A percentile compares a stretch with the other conserved stretches of the same genome.
phyloP scores from a whole-genome alignment of 169 alveolate genomes.

The Plasmodium sp. region DNA sequence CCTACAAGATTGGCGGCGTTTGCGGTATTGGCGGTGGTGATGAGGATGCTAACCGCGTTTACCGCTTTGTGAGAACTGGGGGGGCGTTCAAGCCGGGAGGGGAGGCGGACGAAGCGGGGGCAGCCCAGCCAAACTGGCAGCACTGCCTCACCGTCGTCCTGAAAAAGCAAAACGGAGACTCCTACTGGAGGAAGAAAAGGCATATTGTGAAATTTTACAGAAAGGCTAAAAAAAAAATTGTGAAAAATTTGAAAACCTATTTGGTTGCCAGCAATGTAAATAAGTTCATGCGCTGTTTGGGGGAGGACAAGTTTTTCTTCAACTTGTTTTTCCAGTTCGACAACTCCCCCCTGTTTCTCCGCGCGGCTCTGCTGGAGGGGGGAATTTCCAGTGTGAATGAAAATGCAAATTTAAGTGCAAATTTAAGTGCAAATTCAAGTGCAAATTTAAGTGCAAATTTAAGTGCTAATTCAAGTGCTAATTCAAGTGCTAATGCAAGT shows the following conservation, averaged over 20 bases:
- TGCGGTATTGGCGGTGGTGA: background rate
- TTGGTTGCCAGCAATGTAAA: conserved; percentile 3
- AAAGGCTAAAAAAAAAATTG: conserved; percentile 9
- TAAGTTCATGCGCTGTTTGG: conserved; percentile 4
- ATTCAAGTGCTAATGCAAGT: too few relatives aligned
- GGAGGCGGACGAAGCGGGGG: background rate
- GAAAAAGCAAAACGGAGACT: background rate
- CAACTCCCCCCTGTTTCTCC: conserved; percentile 48
- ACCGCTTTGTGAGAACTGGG: background rate
- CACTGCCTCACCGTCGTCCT: background rate
- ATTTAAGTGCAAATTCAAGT: too few relatives aligned
- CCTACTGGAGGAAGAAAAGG: conserved; percentile 23
- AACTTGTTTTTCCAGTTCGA: conserved; percentile 11
- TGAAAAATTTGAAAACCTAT: conserved; percentile 4
- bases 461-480: too few relatives aligned
- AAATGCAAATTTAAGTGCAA: too few relatives aligned
- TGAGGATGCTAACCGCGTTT: background rate
- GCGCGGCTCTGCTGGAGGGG: background rate
- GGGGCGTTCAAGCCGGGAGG: background rate
- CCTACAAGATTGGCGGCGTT: background rate
- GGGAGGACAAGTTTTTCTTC: conserved; percentile 17
- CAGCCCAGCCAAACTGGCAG: background rate
- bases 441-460: too few relatives aligned
- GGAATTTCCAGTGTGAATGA: too few relatives aligned
- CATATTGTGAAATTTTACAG: conserved; percentile 37